These are phyloP conservation scores for Xylaria scruposa DNA, from an alignment of 495 filamentous ascomycete species.

Conservation along the genomic window DNA sequence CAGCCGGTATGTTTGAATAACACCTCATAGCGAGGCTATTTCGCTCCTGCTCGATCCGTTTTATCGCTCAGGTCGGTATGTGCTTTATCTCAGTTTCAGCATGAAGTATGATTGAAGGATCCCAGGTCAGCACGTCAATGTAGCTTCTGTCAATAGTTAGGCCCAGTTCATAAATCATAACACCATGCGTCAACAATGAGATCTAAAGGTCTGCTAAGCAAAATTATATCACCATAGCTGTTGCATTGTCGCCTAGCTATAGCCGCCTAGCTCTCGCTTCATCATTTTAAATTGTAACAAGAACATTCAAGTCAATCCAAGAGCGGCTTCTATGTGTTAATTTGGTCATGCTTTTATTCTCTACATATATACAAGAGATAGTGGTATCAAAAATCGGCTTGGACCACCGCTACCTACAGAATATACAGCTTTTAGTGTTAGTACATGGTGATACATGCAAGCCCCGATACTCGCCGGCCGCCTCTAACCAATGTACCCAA, in stretches of 20 bases:
- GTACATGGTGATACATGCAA: conserved; percentile 7
- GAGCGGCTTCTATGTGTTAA: not conserved
- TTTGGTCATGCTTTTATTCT: not conserved
- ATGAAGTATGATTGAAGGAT: not conserved
- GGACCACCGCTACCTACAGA: not conserved
- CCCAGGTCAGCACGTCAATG: not conserved
- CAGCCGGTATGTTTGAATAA: not conserved
- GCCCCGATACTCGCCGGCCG: not conserved
- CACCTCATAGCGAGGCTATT: not conserved
- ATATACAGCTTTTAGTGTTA: conserved; percentile 17
- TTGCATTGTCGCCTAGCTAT: not conserved
- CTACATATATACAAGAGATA: conserved; percentile 18
- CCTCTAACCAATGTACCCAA: not conserved
- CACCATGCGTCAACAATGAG: not conserved
- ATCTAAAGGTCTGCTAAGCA: too few relatives aligned
- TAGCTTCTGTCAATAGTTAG: not conserved
- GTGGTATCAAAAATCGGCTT: not conserved
- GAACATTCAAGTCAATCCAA: not conserved
- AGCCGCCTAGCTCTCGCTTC: not conserved
- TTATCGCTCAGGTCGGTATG: not conserved
- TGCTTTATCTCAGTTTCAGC: not conserved
- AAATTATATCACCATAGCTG: not conserved
- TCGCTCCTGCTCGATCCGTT: not conserved
- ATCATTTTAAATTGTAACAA: not conserved
- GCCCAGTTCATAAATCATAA: not conserved